These are phyloP conservation scores for Raddia distichophylla DNA, from an alignment of 176 grass and related monocot genomes.

Conservation along the genomic window DNA sequence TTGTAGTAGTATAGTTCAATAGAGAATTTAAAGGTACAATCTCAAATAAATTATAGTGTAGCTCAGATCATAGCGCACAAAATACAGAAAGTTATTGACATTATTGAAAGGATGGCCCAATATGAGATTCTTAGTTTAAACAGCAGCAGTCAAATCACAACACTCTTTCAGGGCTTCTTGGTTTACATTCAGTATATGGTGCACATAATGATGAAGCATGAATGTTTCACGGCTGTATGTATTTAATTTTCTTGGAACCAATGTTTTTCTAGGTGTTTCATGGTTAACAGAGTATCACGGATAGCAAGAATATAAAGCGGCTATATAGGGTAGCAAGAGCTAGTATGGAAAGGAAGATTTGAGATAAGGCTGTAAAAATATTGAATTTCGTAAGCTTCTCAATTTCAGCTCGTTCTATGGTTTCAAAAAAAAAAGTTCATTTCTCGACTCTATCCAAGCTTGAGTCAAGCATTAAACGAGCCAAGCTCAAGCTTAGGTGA, in stretches of 20 bases:
- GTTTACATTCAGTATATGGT: not conserved
- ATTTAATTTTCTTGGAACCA: not conserved
- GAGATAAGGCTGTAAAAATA: not conserved
- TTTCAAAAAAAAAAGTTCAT: too few relatives aligned
- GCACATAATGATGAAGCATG: conserved; percentile 11
- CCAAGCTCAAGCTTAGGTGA: too few relatives aligned
- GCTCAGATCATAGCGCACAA: conserved; percentile 9
- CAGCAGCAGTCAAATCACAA: not conserved
- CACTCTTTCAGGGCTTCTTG: not conserved
- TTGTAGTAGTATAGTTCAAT: conserved; percentile 10
- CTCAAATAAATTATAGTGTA: not conserved
- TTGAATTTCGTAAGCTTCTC: too few relatives aligned
- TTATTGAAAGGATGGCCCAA: not conserved
- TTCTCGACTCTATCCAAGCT: too few relatives aligned
- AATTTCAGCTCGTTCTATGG: too few relatives aligned
- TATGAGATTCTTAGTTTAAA: not conserved
- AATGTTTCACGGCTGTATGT: not conserved
- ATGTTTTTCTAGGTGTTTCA: conserved; percentile 1
- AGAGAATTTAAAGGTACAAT: not conserved
- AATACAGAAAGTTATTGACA: not conserved
- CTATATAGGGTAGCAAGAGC: not conserved
- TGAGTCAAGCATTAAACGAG: too few relatives aligned
- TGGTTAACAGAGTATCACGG: not conserved
- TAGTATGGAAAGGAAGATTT: not conserved
- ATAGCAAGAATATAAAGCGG: not conserved